These are phyloP conservation scores for Mycena sp. DNA, from an alignment of 1,284 basidiomycete genomes.

Conservation along the genomic window DNA sequence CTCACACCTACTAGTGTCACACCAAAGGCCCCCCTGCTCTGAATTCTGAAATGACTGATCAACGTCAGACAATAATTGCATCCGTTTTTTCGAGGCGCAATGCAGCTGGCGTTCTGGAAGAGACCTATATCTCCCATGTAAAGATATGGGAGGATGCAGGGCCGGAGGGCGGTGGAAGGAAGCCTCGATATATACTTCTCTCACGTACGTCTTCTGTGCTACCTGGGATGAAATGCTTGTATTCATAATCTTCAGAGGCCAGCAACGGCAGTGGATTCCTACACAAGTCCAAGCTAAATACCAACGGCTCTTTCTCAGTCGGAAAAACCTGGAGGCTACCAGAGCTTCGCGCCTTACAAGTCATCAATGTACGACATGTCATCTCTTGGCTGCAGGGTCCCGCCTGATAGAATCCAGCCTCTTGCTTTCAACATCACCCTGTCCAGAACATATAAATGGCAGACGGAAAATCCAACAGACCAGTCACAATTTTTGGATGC, in stretches of 20 bases:
- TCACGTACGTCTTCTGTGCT: conserved; percentile 71
- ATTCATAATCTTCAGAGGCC: conserved; percentile 58
- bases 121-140: conserved; percentile 85
- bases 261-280: conserved; percentile 76
- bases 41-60: neutral
- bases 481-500: conserved; percentile 79
- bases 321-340: conserved; percentile 96
- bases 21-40: no score
- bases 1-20: no score
- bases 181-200: conserved; percentile 88
- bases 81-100: conserved; percentile 85
- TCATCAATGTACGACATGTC: conserved; percentile 67
- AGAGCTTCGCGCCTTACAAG: conserved; percentile 84
- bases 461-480: conserved; percentile 78
- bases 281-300: conserved; percentile 97
- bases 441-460: conserved; percentile 88
- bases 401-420: conserved; percentile 52
- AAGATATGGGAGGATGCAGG: conserved; percentile 90
- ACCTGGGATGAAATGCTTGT: conserved; percentile 20
- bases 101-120: conserved; percentile 69
- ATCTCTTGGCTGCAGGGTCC: conserved; percentile 1
- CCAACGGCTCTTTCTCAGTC: conserved; percentile 95
- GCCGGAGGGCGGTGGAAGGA: conserved; percentile 70
- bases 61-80: conserved; percentile 62
- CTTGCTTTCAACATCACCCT: conserved; percentile 82